Percentiles rank a stretch among this genome's conserved stretches.
These are phyloP conservation scores for Saccharomycopsis fodiens DNA, from an alignment of 805 yeast species.

Conservation along the genomic window DNA sequence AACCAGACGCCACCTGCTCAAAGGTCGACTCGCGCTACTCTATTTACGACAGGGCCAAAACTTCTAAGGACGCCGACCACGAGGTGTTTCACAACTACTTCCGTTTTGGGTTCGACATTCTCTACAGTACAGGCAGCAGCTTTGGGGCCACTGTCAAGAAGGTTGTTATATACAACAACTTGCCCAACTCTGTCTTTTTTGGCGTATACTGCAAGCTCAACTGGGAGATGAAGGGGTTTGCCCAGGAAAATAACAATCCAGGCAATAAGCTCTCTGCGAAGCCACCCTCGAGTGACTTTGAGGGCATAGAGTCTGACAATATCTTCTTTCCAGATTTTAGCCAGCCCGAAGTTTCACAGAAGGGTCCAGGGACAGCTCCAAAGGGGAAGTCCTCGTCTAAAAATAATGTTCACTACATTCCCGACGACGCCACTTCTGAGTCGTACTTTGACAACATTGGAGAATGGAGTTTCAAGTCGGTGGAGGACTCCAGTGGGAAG, in stretches of 20 bases:
- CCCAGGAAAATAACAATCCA: background rate
- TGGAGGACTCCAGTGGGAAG: too few species aligned
- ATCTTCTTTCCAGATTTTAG: constrained; percentile 2
- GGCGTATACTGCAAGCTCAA: constrained; percentile 15
- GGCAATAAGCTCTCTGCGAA: background rate
- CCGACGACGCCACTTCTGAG: constrained; percentile 16
- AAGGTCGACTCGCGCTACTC: constrained; percentile 15
- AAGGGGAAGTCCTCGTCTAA: background rate
- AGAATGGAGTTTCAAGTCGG: constrained; percentile 1
- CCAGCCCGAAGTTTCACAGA: too few species aligned
- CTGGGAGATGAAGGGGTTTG: constrained; percentile 18
- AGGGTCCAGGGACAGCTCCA: too few species aligned
- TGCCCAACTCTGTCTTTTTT: constrained; percentile 16
- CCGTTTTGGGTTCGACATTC: constrained; percentile 16
- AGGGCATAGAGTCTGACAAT: background rate
- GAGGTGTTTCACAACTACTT: constrained; percentile 20
- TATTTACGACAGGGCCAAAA: constrained; percentile 2
- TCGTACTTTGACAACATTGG: constrained; percentile 15
- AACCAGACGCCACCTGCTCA: constrained; percentile 17
- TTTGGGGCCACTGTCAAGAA: constrained; percentile 15
- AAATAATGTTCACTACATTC: constrained; percentile 4
- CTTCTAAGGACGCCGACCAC: background rate
- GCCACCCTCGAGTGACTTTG: background rate
- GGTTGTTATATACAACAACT: constrained; percentile 16
- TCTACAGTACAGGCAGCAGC: constrained; percentile 8